Evolutionary conservation across 2,329 filamentous ascomycete genomes (phyloP).

Genomic region (Cordyceps farinosa): DNA sequence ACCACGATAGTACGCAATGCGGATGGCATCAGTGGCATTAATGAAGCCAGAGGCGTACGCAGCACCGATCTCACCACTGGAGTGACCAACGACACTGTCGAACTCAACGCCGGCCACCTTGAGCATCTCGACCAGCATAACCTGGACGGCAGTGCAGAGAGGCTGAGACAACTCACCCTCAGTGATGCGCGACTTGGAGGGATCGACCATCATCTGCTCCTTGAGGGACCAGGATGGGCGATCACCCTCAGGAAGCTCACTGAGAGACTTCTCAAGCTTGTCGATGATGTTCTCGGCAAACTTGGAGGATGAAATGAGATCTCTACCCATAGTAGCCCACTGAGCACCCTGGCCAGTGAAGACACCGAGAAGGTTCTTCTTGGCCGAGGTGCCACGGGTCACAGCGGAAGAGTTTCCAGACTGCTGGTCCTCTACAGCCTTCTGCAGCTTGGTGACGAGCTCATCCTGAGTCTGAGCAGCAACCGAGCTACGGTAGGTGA

Average conservation of each 20-base stretch:
- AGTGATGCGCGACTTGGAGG: conserved; percentile 19
- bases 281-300: conserved; percentile 20
- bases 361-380: conserved; percentile 19
- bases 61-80: conserved; percentile 48
- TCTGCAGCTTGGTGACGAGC: conserved; percentile 17
- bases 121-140: conserved; percentile 28
- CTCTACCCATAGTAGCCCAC: conserved; percentile 32
- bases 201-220: conserved; percentile 24
- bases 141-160: conserved; percentile 30
- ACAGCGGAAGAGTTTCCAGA: conserved; percentile 15
- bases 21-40: conserved; percentile 24
- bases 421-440: conserved; percentile 20
- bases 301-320: conserved; percentile 23
- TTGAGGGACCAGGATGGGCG: conserved; percentile 28
- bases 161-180: conserved; percentile 31
- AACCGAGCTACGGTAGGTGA: conserved; percentile 21
- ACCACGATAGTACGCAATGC: conserved; percentile 25
- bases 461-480: conserved; percentile 17
- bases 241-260: conserved; percentile 21
- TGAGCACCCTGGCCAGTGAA: conserved; percentile 36
- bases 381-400: conserved; percentile 14
- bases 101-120: conserved; percentile 31
- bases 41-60: conserved; percentile 47
- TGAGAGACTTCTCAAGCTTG: conserved; percentile 25
- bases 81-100: conserved; percentile 43